Evolutionary conservation across 2,329 filamentous ascomycete species (phyloP), one percentile per base, ranked within the genome.

Genomic region (Geosmithia morbida): DNA sequence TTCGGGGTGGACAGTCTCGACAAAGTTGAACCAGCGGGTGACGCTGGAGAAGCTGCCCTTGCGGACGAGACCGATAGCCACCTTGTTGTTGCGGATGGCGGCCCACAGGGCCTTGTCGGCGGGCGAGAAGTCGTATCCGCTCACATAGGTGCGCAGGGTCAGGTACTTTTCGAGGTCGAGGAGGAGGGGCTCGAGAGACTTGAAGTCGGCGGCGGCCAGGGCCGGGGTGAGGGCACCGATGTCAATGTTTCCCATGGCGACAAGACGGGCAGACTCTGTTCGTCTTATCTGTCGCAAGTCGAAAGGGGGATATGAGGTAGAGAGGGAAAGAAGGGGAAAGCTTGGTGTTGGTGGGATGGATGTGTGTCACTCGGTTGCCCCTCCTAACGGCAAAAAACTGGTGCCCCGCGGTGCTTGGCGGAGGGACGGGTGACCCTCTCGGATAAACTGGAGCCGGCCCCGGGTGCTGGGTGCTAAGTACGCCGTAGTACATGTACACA

Each of bases 41-140:
- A 95, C 65, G 63, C 92, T 95, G 50, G 75, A 70, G 55, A 90
- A 78, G 26, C 78, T 69, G 43, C 82, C 85, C 66, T 87, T 86
- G 66, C 86, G 85, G 56, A 95, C 74, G 55, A 85, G 86, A 3
- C 85, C 80, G 54, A 85, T 75, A 17, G 86, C 84, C n/a, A 88
- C 85, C 51, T 86, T 83, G 69, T 94, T 96, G 56, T 77, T 81
- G 49, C 86, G 82, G 47, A 96, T 74, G 5, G 85, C 81, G 56
- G 83, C 77, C 87, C 87, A 97, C 53, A 94, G 75, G 58, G 83
- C 83, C 52, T 81, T 77, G 63, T 97, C 90, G 52, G 83, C 72
- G 41, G 87, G 79, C 49, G 82, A 82, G 45, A 92, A 71, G 22
- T 71, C 71, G 70, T 94, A 90, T 51, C 88, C 88, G 46, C 86